phyloP scores from a whole-genome alignment of 2,329 filamentous ascomycete genomes.

The Didymella sp. region DNA sequence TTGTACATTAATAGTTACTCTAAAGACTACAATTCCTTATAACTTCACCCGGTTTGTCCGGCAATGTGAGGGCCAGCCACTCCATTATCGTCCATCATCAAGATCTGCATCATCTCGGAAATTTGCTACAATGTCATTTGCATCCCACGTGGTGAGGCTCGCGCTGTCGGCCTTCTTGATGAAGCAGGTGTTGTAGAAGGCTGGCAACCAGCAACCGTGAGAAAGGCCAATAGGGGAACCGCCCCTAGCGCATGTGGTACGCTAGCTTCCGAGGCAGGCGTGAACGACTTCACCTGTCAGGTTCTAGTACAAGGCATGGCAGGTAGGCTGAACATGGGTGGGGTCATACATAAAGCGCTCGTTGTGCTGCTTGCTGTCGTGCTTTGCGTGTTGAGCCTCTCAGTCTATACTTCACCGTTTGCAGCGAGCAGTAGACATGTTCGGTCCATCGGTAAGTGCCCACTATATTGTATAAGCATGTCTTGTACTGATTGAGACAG shows the following conservation, averaged over 20 bases:
- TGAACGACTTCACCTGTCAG: slow-evolving; percentile 14
- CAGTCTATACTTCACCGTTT: neutral
- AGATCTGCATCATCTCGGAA: neutral
- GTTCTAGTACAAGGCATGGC: slow-evolving; percentile 17
- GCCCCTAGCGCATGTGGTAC: slow-evolving; percentile 23
- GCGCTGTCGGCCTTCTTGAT: neutral
- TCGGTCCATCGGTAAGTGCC: slow-evolving; percentile 21
- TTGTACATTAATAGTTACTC: too few species aligned
- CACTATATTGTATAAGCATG: neutral
- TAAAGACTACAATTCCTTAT: too few species aligned
- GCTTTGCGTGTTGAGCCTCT: slow-evolving; percentile 4
- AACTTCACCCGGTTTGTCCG: too few species aligned
- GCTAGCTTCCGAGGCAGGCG: slow-evolving; percentile 15
- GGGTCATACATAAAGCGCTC: slow-evolving; percentile 20
- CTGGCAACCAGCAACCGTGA: neutral
- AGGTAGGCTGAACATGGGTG: slow-evolving; percentile 7
- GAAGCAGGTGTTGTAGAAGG: neutral
- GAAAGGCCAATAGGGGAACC: slow-evolving; percentile 21
- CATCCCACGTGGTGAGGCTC: slow-evolving; percentile 13
- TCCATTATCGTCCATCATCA: neutral
- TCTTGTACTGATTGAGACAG: slow-evolving; percentile 16
- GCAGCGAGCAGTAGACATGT: slow-evolving; percentile 16
- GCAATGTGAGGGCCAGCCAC: too few species aligned
- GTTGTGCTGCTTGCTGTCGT: slow-evolving; percentile 14
- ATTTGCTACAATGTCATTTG: neutral